Evolutionary conservation across 176 grass and related monocot species (phyloP).

Genomic region (Thalia dealbata): DNA sequence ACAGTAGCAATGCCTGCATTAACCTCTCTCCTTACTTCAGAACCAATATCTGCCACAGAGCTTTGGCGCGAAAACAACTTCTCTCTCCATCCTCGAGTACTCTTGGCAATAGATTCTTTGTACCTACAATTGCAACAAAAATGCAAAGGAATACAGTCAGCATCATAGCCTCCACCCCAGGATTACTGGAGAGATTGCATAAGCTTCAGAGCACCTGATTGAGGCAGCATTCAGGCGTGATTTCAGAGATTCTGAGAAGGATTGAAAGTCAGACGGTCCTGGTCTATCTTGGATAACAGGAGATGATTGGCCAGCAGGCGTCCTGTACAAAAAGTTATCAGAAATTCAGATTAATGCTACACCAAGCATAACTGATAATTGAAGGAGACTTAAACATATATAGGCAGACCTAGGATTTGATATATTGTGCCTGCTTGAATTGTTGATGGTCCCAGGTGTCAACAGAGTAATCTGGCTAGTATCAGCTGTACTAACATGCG

Average conservation of each 20-base stretch:
- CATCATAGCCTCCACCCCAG: not conserved
- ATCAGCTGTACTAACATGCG: conserved; percentile 28
- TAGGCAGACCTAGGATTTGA: conserved; percentile 34
- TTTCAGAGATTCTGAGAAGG: conserved; percentile 84
- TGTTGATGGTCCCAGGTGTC: conserved; percentile 38
- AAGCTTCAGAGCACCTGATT: conserved; percentile 39
- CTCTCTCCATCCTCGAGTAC: conserved; percentile 86
- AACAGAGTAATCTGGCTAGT: conserved; percentile 40
- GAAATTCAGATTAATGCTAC: conserved; percentile 13
- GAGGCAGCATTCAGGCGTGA: conserved; percentile 78
- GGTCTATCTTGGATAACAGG: conserved; percentile 43
- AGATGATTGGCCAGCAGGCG: conserved; percentile 55
- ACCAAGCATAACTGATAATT: conserved; percentile 1
- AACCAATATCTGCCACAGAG: conserved; percentile 74
- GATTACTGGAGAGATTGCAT: not conserved
- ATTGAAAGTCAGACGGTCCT: conserved; percentile 63
- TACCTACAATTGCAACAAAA: conserved; percentile 39
- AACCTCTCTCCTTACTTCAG: conserved; percentile 83
- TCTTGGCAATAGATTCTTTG: conserved; percentile 92
- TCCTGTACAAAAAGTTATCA: conserved; percentile 11
- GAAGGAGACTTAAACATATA: not conserved
- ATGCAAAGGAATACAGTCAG: not conserved
- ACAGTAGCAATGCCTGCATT: conserved; percentile 79
- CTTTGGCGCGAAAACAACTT: conserved; percentile 54
- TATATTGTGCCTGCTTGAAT: conserved; percentile 39